These are phyloP conservation scores for Fusarium irregulare DNA, from an alignment of 2,329 filamentous ascomycete genomes.

Conservation along the genomic window DNA sequence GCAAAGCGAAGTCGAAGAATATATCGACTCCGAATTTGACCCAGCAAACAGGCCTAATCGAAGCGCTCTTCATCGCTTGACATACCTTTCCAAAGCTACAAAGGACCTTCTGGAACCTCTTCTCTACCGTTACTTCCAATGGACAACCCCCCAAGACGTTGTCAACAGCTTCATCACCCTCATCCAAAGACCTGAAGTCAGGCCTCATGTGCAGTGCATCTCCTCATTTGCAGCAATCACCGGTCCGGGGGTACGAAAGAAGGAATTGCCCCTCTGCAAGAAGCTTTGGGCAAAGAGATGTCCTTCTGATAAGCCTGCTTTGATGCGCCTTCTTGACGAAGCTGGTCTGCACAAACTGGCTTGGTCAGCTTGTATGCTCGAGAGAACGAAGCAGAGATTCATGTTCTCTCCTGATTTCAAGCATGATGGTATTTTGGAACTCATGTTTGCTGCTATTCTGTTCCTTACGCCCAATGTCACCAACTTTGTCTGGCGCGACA, in stretches of 20 bases:
- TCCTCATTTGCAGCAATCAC: conserved; percentile 4
- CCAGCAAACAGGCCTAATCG: not conserved
- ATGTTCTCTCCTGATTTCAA: conserved; percentile 33
- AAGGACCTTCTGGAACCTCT: conserved; percentile 30
- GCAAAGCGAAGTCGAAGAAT: not conserved
- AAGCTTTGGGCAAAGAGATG: conserved; percentile 14
- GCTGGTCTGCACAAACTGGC: conserved; percentile 18
- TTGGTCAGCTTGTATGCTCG: conserved; percentile 23
- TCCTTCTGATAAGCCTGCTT: conserved; percentile 11
- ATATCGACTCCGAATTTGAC: not conserved
- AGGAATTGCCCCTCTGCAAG: conserved; percentile 3
- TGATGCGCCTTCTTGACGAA: conserved; percentile 8
- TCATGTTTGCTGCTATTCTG: conserved; percentile 27
- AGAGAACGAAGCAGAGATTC: conserved; percentile 15
- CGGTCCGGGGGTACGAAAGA: not conserved
- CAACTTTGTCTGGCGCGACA: conserved; percentile 24
- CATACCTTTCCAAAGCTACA: conserved; percentile 28
- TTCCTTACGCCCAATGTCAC: conserved; percentile 25
- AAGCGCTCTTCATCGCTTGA: conserved; percentile 13
- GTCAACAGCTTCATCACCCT: conserved; percentile 28
- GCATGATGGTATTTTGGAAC: conserved; percentile 29
- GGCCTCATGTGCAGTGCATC: conserved; percentile 21
- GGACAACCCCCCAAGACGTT: conserved; percentile 14
- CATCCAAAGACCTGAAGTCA: conserved; percentile 23
- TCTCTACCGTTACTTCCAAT: conserved; percentile 30